Evolutionary conservation across 768 basidiomycete genomes (phyloP), one percentile per base, ranked within the genome.

Genomic region (Psilocybe tampanensis): DNA sequence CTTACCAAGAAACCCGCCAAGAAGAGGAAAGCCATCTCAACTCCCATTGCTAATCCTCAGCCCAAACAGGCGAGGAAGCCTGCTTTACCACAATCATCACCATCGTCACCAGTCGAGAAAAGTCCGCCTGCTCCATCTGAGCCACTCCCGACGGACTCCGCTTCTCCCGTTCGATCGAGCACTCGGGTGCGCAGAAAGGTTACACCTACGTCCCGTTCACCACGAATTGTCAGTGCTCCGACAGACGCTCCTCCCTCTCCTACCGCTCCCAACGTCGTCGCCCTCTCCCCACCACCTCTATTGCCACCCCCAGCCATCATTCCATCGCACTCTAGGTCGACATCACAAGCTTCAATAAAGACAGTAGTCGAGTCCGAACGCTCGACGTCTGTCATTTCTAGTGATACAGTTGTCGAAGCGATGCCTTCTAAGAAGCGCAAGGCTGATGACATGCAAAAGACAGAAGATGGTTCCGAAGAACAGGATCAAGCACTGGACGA

Each of bases 321-420:
- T 52, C 36, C 62, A 21, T 58, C 62, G 18, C 72, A 76, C 64
- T 69, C 72, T 52, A 66, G 77, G 39, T 77, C 76, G 12, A 72
- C 63, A 15, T 60, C 77, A 13, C 70, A 75, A 47, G 69, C 72
- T 11, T 77, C 76, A n/a, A 66, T 69, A 26, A 70, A 72, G 55
- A 79, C 74, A 3, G 63, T 75, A 21, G 70, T 67, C 12, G 64
- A 68, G 12, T 59, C 54, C 19, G 63, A 43, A 24, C 75, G 76
- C 47, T 78, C 74, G 24, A 57, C 66, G 29, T 80, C 79, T 19
- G 72, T 79, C n/a, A 55, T 66, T 22, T 78, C 77, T 8, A 68
- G 71, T 32, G 66, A 66, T 39, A 80, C 79, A 2, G 69, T 64
- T 9, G 73, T 79, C 13, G 75, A 70, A 2, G 17, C 59, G 18